Evolutionary conservation across 495 filamentous ascomycete genomes (phyloP).

Genomic region (Letharia columbiana): DNA sequence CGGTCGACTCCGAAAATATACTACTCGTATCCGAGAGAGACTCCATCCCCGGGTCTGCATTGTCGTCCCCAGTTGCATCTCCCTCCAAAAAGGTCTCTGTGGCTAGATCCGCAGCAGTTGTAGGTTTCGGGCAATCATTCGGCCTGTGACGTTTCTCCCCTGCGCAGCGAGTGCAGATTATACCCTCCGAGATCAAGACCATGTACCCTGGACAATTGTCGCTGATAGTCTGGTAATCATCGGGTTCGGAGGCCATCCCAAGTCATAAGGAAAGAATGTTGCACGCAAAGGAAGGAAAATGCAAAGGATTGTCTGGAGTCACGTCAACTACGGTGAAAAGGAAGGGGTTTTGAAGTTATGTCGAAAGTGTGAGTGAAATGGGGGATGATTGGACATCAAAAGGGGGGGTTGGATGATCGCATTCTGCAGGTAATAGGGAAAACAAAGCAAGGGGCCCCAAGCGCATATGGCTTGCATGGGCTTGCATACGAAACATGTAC

Average conservation of each 20-base stretch:
- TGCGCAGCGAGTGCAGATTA: background rate
- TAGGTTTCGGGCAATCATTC: background rate
- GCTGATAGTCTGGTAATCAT: constrained; percentile 3
- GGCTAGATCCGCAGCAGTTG: background rate
- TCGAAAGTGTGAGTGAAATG: background rate
- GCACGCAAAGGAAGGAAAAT: background rate
- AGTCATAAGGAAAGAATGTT: background rate
- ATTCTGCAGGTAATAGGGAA: background rate
- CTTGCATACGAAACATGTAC: background rate
- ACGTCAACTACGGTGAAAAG: background rate
- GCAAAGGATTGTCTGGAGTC: background rate
- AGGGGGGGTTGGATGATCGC: background rate
- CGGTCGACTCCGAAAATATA: background rate
- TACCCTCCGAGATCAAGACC: constrained; percentile 1
- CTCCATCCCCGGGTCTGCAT: background rate
- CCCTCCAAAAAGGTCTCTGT: background rate
- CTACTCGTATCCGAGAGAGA: background rate
- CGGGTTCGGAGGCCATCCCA: constrained; percentile 5
- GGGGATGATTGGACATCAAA: background rate
- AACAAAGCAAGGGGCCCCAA: background rate
- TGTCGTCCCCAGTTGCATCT: background rate
- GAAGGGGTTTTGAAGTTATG: background rate
- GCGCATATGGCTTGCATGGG: constrained; percentile 3
- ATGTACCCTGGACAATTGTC: constrained; percentile 2
- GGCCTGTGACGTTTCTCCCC: background rate